Evolutionary conservation across 768 basidiomycete genomes (phyloP), one percentile per base, ranked within the genome.

Genomic region (Polyporus arcularius): DNA sequence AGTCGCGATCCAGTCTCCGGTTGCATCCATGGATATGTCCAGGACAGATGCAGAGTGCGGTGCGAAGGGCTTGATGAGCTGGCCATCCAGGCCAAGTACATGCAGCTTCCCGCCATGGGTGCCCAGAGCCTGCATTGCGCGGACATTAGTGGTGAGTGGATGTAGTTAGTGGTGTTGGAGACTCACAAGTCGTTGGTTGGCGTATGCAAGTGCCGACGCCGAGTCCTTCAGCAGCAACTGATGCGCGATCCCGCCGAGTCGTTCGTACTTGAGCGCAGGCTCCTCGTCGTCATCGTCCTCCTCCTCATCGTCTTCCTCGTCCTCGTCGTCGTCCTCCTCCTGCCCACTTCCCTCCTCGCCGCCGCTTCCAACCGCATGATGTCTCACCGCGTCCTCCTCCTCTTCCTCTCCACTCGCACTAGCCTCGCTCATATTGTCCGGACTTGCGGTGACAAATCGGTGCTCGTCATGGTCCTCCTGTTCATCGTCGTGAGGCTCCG

Each of bases 101-200:
- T 97, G 92, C 3, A 98, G 85, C 63, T 95, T 87, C n/a, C 96
- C 96, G 52, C 83, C 85, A 72, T 98, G 96, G 2, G 96, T 97
- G 21, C 96, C 96, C 40, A 98, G 74, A 28, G 89, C 92, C 95
- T 98, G 67, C 30, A 12, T 59, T 8, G 11, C 7, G 10, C 9
- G 28, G 21, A 58, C 11, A 32, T 64, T 18, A 60, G 40, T 39
- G 15, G n/a, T 8, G 28, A 3, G 1, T 21, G 31, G 8, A 16
- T 4, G 16, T 18, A 51, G 12, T 16, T 54, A 16, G 8, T 18
- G 52, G 16, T 6, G 26, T 10, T 39, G 51, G 8, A 39, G 26
- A 73, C 77, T 61, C 65, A 94, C 95, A 75, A 97, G 77, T 45
- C 84, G 79, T 65, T 88, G 88, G 53, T 85, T 84, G 0, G 89